These are phyloP conservation scores for Puya raimondii DNA, from an alignment of 176 grass and related monocot genomes.

Conservation along the genomic window DNA sequence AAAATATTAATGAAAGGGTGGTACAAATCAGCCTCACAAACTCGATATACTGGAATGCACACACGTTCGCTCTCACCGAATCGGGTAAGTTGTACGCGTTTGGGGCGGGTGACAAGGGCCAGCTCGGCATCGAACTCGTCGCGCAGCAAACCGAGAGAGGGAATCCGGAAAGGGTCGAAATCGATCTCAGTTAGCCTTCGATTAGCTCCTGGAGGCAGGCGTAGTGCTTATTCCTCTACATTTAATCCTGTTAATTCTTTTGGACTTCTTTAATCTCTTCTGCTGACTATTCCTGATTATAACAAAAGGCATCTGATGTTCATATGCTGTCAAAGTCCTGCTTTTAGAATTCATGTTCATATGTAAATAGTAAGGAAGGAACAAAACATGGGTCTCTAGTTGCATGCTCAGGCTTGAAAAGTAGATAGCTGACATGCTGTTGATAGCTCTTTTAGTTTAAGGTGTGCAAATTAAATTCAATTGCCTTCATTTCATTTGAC, in stretches of 20 bases:
- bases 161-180: conserved; percentile 47
- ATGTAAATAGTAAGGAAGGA: conserved; percentile 10
- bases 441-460: background rate
- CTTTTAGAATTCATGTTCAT: conserved; percentile 1
- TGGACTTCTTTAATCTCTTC: background rate
- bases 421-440: background rate
- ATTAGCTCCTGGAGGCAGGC: background rate
- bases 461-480: conserved; percentile 6
- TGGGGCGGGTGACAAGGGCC: conserved; percentile 74
- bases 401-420: conserved; percentile 3
- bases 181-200: conserved; percentile 39
- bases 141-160: conserved; percentile 70
- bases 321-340: background rate
- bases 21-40: conserved; percentile 79
- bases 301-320: conserved; percentile 3
- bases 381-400: background rate
- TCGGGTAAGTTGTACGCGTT: conserved; percentile 73
- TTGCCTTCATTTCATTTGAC: conserved; percentile 1
- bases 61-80: conserved; percentile 85
- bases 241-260: conserved; percentile 13
- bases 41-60: conserved; percentile 88
- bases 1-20: conserved; percentile 61
- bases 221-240: background rate
- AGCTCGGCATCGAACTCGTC: conserved; percentile 67
- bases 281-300: background rate